Conservation (phyloP, 306 rosid species). For the Cucumis cinereus region DNA sequence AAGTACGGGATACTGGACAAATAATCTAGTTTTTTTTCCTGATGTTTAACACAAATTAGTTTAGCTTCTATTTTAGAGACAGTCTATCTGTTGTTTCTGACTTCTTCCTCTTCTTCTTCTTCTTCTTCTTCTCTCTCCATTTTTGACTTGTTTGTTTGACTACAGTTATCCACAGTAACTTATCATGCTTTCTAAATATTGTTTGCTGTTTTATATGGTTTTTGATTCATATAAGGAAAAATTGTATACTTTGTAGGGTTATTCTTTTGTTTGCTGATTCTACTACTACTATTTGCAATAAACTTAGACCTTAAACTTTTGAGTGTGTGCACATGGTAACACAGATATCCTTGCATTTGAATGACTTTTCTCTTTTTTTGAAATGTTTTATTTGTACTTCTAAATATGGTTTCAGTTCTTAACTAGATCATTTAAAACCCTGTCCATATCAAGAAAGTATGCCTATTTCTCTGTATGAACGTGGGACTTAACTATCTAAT, state of each 20-base stretch:
- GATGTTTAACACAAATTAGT: background rate
- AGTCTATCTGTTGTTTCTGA: background rate
- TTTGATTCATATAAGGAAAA: background rate
- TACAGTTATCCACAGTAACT: background rate
- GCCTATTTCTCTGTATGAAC: background rate
- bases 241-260: background rate
- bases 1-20: constrained; percentile 46
- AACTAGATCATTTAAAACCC: background rate
- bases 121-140: background rate
- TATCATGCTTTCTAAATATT: background rate
- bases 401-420: background rate
- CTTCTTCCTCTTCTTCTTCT: background rate
- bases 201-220: background rate
- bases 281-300: background rate
- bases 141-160: background rate
- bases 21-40: constrained; percentile 1
- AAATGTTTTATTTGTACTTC: background rate
- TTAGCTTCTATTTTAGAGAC: background rate
- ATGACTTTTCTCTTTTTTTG: background rate
- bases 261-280: background rate
- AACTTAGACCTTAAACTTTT: background rate
- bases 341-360: background rate
- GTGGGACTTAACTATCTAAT: background rate
- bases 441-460: background rate
- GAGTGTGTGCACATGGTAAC: background rate